These are phyloP conservation scores for Penicillium frequentans DNA, from an alignment of 2,329 filamentous ascomycete species.

Conservation along the genomic window DNA sequence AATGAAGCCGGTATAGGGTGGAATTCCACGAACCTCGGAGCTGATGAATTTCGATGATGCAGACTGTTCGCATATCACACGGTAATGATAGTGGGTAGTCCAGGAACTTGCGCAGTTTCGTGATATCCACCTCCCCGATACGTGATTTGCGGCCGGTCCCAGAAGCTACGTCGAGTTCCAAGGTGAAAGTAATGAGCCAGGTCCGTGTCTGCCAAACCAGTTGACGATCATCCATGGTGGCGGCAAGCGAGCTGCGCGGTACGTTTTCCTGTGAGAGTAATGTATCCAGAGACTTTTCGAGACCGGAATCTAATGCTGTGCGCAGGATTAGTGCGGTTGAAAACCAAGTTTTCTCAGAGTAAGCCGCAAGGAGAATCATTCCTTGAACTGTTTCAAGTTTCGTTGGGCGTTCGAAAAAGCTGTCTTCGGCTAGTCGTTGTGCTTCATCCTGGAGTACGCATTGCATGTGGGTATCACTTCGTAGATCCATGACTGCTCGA, in stretches of 20 bases:
- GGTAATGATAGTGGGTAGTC: conserved; percentile 38
- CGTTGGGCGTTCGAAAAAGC: conserved; percentile 37
- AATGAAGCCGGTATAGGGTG: not conserved
- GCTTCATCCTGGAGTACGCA: conserved; percentile 38
- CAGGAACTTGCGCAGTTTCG: conserved; percentile 33
- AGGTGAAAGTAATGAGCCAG: conserved; percentile 36
- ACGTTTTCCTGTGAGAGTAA: conserved; percentile 31
- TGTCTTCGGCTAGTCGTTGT: conserved; percentile 36
- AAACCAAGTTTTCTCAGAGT: conserved; percentile 40
- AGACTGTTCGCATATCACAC: conserved; percentile 36
- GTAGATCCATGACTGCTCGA: conserved; percentile 33
- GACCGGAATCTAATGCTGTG: conserved; percentile 35
- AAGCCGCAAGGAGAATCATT: conserved; percentile 37
- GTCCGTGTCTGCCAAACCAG: conserved; percentile 38
- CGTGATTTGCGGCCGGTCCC: conserved; percentile 37
- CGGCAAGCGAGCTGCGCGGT: conserved; percentile 35
- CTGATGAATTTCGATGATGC: conserved; percentile 37
- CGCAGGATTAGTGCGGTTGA: conserved; percentile 37
- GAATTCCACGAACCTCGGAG: conserved; percentile 27
- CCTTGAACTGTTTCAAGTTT: conserved; percentile 39
- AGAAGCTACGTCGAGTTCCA: conserved; percentile 36
- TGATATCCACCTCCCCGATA: conserved; percentile 33
- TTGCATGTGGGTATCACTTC: conserved; percentile 33
- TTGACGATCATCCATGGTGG: conserved; percentile 34
- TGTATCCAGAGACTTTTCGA: conserved; percentile 36